phyloP scores from a whole-genome alignment of 352 stramenopile genomes.

The Phytophthora cryptogea region DNA sequence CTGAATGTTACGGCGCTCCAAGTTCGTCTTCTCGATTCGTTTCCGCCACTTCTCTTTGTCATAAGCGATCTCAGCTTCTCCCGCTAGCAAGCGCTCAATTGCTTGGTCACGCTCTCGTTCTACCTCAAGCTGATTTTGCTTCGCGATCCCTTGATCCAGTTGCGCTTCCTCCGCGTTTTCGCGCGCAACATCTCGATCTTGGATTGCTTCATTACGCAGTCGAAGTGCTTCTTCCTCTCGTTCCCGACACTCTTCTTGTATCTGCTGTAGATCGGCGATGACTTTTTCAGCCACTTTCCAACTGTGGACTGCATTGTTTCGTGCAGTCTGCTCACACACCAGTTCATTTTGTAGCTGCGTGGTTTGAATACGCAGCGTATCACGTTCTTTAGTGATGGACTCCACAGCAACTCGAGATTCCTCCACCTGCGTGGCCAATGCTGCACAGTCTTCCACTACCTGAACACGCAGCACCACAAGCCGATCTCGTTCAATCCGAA shows the following conservation, averaged over 20 bases:
- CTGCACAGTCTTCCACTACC: conserved; percentile 23
- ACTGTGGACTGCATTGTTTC: conserved; percentile 52
- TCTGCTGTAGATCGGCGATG: conserved; percentile 44
- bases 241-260: conserved; percentile 43
- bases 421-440: conserved; percentile 22
- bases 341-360: conserved; percentile 38
- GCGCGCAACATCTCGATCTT: conserved; percentile 49
- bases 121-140: conserved; percentile 46
- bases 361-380: conserved; percentile 31
- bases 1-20: conserved; percentile 63
- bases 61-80: conserved; percentile 38
- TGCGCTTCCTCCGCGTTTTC: conserved; percentile 46
- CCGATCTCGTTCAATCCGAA: conserved; percentile 57
- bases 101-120: conserved; percentile 48
- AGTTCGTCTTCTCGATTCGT: conserved; percentile 45
- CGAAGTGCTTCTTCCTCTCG: conserved; percentile 55
- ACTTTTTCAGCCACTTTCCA: conserved; percentile 54
- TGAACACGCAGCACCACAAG: conserved; percentile 26
- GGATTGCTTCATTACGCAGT: conserved; percentile 52
- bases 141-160: conserved; percentile 56
- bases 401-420: conserved; percentile 11
- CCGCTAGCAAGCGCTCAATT: conserved; percentile 34
- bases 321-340: conserved; percentile 34
- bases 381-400: conserved; percentile 26
- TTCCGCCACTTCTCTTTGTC: conserved; percentile 53